phyloP scores from a whole-genome alignment of 2,329 filamentous ascomycete species.

The Calonectria pseudoturangicola region DNA sequence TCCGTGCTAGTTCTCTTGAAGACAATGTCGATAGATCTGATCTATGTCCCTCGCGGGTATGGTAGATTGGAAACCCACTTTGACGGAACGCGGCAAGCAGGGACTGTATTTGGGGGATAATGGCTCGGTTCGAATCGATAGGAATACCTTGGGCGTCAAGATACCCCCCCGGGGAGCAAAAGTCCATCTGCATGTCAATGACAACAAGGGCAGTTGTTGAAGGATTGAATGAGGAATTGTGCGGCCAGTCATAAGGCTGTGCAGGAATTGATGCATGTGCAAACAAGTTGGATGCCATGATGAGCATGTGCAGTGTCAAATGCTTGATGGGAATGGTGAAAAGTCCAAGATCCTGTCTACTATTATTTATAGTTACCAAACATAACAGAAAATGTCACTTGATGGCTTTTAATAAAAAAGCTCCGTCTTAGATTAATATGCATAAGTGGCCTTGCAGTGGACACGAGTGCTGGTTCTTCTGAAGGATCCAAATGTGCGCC shows the following conservation, averaged over 20 bases:
- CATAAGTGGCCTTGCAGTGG: neutral
- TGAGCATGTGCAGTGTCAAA: too few relatives aligned
- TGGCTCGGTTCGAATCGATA: slow-evolving; percentile 6
- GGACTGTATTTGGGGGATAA: slow-evolving; percentile 17
- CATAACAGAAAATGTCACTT: too few relatives aligned
- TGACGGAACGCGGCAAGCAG: slow-evolving; percentile 17
- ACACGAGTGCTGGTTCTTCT: neutral
- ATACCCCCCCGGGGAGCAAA: slow-evolving; percentile 23
- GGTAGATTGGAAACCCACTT: slow-evolving; percentile 6
- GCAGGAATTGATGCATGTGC: neutral
- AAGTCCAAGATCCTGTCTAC: too few relatives aligned
- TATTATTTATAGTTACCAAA: too few relatives aligned
- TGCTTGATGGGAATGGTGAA: too few relatives aligned
- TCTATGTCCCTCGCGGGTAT: slow-evolving; percentile 21
- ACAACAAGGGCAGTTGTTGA: slow-evolving; percentile 8
- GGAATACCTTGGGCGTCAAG: slow-evolving; percentile 20
- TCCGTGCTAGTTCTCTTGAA: neutral
- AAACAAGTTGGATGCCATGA: neutral
- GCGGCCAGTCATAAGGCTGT: slow-evolving; percentile 14
- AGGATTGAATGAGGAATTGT: neutral
- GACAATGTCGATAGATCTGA: slow-evolving; percentile 27
- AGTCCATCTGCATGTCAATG: slow-evolving; percentile 31
- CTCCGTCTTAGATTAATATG: neutral
- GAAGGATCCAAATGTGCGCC: neutral
- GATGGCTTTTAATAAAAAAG: too few relatives aligned